phyloP scores from a whole-genome alignment of 75 land plant species.

The Selaginella moellendorffii region DNA sequence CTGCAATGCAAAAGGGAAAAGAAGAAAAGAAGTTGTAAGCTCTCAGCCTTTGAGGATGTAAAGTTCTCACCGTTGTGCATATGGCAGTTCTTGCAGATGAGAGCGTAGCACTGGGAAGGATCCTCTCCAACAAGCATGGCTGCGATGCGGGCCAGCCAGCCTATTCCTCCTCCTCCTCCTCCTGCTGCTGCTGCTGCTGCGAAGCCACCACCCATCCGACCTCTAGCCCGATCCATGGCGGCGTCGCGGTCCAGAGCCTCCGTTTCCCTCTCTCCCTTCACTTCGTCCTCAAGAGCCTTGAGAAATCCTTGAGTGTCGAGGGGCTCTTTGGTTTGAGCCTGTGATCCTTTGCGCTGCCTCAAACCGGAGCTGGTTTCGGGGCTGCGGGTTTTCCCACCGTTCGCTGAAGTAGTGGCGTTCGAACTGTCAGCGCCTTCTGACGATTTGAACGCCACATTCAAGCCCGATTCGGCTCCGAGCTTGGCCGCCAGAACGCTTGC shows the following conservation, averaged over 20 bases:
- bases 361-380: constrained; percentile 28
- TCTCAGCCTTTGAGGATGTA: not conserved
- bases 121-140: constrained; percentile 99
- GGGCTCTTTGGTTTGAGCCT: not conserved
- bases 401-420: constrained; percentile 9
- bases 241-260: not conserved
- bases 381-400: not conserved
- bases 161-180: constrained; percentile 36
- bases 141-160: constrained; percentile 82
- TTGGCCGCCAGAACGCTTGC: constrained; percentile 83
- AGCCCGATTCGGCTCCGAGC: constrained; percentile 80
- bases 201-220: not conserved
- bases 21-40: not conserved
- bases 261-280: not conserved
- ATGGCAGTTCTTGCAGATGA: constrained; percentile 88
- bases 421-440: constrained; percentile 10
- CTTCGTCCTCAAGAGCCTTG: not conserved
- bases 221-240: not conserved
- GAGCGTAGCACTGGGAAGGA: constrained; percentile 91
- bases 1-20: constrained; percentile 25
- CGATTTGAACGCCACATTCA: constrained; percentile 43
- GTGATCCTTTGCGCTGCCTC: constrained; percentile 48
- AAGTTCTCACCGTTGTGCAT: constrained; percentile 77
- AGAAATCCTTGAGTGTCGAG: not conserved
- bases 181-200: not conserved